These are phyloP conservation scores for Epicoccum sorghinum DNA, from an alignment of 2,329 filamentous ascomycete genomes.

Conservation along the genomic window DNA sequence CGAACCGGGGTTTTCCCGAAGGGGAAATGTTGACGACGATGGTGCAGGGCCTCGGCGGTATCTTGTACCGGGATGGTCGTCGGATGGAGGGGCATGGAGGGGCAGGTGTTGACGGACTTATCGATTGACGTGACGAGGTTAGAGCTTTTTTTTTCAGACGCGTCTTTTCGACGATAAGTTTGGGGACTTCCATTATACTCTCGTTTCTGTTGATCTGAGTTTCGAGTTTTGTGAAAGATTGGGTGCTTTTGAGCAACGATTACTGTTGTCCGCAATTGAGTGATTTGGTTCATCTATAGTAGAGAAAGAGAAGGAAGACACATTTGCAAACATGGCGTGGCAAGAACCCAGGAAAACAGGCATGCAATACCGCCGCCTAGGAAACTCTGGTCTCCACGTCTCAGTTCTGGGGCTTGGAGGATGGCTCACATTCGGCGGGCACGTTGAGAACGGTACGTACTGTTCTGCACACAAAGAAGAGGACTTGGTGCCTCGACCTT, in stretches of 20 bases:
- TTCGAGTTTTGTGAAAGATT: too few species aligned
- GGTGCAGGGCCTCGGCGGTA: background rate
- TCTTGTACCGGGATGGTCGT: background rate
- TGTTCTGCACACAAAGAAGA: too few species aligned
- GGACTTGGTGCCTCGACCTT: too few species aligned
- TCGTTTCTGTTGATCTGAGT: too few species aligned
- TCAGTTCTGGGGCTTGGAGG: slow-evolving; percentile 71
- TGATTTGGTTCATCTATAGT: background rate
- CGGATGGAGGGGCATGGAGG: background rate
- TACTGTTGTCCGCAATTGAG: too few species aligned
- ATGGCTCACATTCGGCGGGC: slow-evolving; percentile 69
- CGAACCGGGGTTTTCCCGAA: background rate
- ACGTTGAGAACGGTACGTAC: slow-evolving; percentile 67
- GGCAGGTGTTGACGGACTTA: background rate
- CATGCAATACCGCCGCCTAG: slow-evolving; percentile 70
- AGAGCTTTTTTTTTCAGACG: background rate
- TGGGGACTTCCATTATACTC: too few species aligned
- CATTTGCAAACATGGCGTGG: slow-evolving; percentile 30
- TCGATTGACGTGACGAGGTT: background rate
- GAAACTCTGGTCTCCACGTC: slow-evolving; percentile 74
- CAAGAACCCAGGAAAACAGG: slow-evolving; percentile 41
- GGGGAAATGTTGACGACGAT: background rate
- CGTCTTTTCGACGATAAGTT: background rate
- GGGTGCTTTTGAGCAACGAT: too few species aligned
- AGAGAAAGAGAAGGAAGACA: background rate